Evolutionary conservation across 257 asterid genomes (phyloP).

Genomic region (Primulina eburnea): DNA sequence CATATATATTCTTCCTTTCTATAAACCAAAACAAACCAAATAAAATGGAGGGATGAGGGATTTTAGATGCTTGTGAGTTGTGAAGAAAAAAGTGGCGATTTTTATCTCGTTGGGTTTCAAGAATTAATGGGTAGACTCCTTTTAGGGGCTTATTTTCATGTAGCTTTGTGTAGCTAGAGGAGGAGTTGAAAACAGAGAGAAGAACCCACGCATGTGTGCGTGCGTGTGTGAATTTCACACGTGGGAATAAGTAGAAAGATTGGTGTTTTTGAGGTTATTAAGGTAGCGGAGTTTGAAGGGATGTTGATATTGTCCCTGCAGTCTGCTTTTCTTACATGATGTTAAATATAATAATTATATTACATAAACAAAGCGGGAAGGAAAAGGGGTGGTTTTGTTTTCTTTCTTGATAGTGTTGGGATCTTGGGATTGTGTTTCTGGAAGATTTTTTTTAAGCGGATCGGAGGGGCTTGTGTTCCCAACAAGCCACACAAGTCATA

Average conservation of each 20-base stretch:
- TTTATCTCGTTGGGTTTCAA: slow-evolving; percentile 35
- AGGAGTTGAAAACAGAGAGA: slow-evolving; percentile 22
- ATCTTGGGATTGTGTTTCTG: slow-evolving; percentile 36
- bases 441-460: slow-evolving; percentile 25
- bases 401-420: slow-evolving; percentile 5
- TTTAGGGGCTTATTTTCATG: slow-evolving; percentile 34
- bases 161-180: slow-evolving; percentile 36
- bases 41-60: slow-evolving; percentile 19
- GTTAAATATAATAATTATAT: slow-evolving; percentile 19
- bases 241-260: slow-evolving; percentile 61
- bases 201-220: slow-evolving; percentile 23
- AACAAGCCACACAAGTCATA: slow-evolving; percentile 28
- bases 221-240: slow-evolving; percentile 47
- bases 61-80: background rate
- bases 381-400: background rate
- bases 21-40: slow-evolving; percentile 26
- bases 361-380: slow-evolving; percentile 22
- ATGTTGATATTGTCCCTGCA: slow-evolving; percentile 43
- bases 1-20: slow-evolving; percentile 13
- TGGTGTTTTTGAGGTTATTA: slow-evolving; percentile 30
- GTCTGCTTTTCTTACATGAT: slow-evolving; percentile 34
- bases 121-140: slow-evolving; percentile 22
- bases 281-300: slow-evolving; percentile 35
- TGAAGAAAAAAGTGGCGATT: slow-evolving; percentile 25
- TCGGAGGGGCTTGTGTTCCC: slow-evolving; percentile 37